A percentile compares a stretch with the other conserved stretches of the same genome.
phyloP scores from a whole-genome alignment of 2,329 filamentous ascomycete genomes.

The Microsporum ferrugineum region DNA sequence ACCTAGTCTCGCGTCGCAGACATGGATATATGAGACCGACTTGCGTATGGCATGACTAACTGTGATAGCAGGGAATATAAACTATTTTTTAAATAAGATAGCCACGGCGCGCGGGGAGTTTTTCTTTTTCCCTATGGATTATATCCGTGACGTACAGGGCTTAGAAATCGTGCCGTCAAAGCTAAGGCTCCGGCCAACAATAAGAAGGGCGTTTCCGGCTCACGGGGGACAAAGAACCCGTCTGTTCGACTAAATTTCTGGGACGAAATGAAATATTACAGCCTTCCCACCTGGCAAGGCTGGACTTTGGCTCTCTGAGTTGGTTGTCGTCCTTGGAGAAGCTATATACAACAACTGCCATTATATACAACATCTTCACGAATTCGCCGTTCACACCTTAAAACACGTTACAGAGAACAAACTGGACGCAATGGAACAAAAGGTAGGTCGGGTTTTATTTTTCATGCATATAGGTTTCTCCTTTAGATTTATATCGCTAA shows the following conservation, averaged over 20 bases:
- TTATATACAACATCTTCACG: neutral
- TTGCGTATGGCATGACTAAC: neutral
- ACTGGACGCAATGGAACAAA: neutral
- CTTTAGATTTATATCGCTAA: neutral
- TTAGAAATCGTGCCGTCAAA: neutral
- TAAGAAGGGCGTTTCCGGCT: neutral
- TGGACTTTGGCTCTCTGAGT: neutral
- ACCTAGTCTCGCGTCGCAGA: neutral
- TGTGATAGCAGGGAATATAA: neutral
- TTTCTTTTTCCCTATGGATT: neutral
- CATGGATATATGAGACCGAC: neutral
- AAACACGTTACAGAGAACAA: neutral
- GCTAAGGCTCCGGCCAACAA: neutral
- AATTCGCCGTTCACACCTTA: neutral
- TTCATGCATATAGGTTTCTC: neutral
- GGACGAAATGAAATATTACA: neutral
- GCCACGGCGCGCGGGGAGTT: neutral
- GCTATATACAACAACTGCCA: neutral
- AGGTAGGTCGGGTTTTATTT: neutral
- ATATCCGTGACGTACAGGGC: neutral
- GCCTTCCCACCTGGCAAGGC: neutral
- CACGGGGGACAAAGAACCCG: neutral
- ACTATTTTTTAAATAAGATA: neutral
- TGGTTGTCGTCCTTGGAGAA: neutral
- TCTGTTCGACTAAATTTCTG: neutral